Percentiles rank a stretch among this genome's conserved stretches.
These are phyloP conservation scores for Xylariaceae sp. DNA, from an alignment of 2,329 filamentous ascomycete genomes.

Conservation along the genomic window DNA sequence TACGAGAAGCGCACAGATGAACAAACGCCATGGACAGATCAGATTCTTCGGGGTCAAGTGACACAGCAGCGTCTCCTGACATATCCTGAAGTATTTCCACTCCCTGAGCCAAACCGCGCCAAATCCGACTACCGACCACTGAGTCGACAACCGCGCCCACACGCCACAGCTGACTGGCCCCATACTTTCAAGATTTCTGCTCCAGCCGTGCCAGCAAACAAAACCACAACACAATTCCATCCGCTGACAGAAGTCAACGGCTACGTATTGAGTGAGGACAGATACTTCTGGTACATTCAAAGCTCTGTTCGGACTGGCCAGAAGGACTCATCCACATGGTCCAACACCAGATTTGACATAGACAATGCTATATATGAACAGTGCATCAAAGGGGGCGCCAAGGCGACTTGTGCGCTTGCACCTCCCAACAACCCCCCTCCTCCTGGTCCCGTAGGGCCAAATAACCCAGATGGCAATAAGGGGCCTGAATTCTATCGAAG, in stretches of 20 bases:
- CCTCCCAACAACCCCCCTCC: not conserved
- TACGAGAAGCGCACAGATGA: slow-evolving; percentile 15
- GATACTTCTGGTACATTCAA: slow-evolving; percentile 6
- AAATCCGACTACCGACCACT: slow-evolving; percentile 18
- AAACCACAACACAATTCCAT: not conserved
- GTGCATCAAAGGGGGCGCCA: slow-evolving; percentile 25
- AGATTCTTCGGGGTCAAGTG: slow-evolving; percentile 14
- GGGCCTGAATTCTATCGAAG: slow-evolving; percentile 22
- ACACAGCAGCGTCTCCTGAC: slow-evolving; percentile 22
- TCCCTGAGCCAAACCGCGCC: slow-evolving; percentile 15
- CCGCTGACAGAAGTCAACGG: slow-evolving; percentile 8
- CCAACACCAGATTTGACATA: slow-evolving; percentile 13
- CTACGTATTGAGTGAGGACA: slow-evolving; percentile 14
- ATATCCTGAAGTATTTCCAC: slow-evolving; percentile 20
- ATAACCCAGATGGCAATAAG: slow-evolving; percentile 5
- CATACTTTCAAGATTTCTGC: slow-evolving; percentile 2
- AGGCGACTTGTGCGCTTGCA: not conserved
- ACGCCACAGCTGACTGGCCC: slow-evolving; percentile 5
- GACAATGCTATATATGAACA: slow-evolving; percentile 36
- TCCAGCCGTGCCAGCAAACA: not conserved
- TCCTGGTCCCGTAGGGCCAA: not conserved
- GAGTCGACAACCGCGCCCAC: slow-evolving; percentile 9
- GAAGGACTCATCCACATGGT: not conserved
- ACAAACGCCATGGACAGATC: slow-evolving; percentile 22
- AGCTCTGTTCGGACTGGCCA: not conserved